These are phyloP conservation scores for Metschnikowia cerradonensis DNA, from an alignment of 805 yeast genomes.

Conservation along the genomic window DNA sequence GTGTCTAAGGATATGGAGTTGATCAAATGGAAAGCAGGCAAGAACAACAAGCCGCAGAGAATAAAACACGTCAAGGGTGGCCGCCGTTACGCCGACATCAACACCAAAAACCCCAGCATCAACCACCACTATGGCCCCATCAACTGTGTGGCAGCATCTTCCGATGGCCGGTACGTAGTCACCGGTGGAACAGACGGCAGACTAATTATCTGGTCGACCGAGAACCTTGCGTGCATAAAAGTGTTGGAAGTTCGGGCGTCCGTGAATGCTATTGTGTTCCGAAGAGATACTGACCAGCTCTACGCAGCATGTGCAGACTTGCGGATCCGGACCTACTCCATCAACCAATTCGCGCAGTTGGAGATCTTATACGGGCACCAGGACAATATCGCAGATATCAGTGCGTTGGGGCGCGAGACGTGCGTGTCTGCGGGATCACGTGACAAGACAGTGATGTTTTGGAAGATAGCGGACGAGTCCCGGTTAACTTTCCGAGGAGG, in stretches of 20 bases:
- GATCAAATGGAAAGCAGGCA: conserved; percentile 69
- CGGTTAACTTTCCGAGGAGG: conserved; percentile 92
- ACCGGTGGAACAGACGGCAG: conserved; percentile 88
- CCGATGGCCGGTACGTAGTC: conserved; percentile 83
- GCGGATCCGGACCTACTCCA: conserved; percentile 80
- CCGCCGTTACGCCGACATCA: conserved; percentile 33
- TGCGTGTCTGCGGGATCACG: conserved; percentile 95
- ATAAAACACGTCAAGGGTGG: conserved; percentile 67
- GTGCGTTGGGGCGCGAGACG: conserved; percentile 79
- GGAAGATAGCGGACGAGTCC: conserved; percentile 96
- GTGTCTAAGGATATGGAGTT: conserved; percentile 78
- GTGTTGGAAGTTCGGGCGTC: conserved; percentile 75
- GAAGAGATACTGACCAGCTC: conserved; percentile 76
- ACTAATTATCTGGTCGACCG: conserved; percentile 81
- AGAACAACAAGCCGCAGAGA: conserved; percentile 50
- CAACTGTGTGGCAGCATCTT: conserved; percentile 72
- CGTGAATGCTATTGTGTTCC: conserved; percentile 69
- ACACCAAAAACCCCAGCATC: conserved; percentile 45
- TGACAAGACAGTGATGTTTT: conserved; percentile 90
- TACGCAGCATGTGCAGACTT: conserved; percentile 93
- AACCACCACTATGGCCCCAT: conserved; percentile 79
- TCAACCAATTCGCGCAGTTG: conserved; percentile 81
- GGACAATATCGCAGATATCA: conserved; percentile 76
- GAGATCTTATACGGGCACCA: conserved; percentile 95
- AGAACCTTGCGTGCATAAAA: conserved; percentile 68